Percentiles rank a stretch among this genome's conserved stretches.
phyloP scores from a whole-genome alignment of 768 basidiomycete species.

The Rubroboletus satanas region DNA sequence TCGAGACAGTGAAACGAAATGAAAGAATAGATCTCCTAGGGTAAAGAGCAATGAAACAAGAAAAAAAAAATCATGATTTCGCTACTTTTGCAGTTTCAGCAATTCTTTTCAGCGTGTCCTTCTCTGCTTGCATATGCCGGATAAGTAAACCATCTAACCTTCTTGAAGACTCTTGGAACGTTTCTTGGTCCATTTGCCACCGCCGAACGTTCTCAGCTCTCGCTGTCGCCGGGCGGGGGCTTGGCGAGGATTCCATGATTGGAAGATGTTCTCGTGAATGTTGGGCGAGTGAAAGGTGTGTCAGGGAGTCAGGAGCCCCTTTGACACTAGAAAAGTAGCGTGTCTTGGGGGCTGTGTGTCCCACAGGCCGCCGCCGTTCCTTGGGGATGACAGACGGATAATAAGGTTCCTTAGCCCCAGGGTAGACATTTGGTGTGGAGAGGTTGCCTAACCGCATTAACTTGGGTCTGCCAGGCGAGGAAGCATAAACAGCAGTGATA shows the following conservation, averaged over 20 bases:
- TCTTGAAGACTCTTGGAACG: constrained; percentile 53
- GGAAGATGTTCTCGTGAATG: constrained; percentile 43
- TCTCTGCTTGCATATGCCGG: constrained; percentile 81
- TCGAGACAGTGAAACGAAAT: constrained; percentile 1
- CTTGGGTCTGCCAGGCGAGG: constrained; percentile 33
- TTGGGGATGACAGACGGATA: constrained; percentile 31
- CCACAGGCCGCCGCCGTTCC: constrained; percentile 49
- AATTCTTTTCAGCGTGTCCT: constrained; percentile 74
- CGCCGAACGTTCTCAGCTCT: constrained; percentile 23
- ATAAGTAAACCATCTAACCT: constrained; percentile 76
- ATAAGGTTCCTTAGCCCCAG: constrained; percentile 35
- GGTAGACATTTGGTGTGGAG: constrained; percentile 62
- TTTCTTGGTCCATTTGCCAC: constrained; percentile 32
- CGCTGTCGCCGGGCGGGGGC: constrained; percentile 14
- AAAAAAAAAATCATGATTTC: constrained; percentile 19
- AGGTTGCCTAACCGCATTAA: constrained; percentile 67
- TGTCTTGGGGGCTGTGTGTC: constrained; percentile 41
- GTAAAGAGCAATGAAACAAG: constrained; percentile 8
- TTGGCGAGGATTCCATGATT: constrained; percentile 6
- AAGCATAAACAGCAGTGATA: constrained; percentile 27
- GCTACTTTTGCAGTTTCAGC: constrained; percentile 45
- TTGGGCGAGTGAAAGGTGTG: constrained; percentile 33
- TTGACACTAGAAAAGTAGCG: constrained; percentile 49
- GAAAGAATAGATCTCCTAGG: constrained; percentile 6
- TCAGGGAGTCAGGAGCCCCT: constrained; percentile 29